Percentiles rank a stretch among this genome's conserved stretches.
Conservation (phyloP, 139 green algal genomes). For the Micromonas pusilla region DNA sequence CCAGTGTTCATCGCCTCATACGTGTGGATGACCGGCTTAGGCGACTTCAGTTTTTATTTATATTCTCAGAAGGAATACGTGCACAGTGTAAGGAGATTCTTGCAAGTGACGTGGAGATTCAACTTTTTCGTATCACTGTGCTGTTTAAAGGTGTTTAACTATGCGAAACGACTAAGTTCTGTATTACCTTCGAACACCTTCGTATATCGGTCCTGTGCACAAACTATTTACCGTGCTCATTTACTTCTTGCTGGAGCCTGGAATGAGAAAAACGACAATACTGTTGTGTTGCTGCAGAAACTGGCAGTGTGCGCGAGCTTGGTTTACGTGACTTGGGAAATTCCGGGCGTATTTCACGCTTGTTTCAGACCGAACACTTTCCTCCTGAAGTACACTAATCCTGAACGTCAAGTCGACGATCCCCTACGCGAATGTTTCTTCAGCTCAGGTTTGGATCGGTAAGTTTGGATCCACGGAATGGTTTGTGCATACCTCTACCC, state of each 20-base stretch:
- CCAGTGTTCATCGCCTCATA: conserved; percentile 93
- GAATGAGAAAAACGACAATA: conserved; percentile 1
- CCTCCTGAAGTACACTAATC: conserved; percentile 78
- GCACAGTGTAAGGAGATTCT: conserved; percentile 45
- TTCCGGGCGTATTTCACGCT: conserved; percentile 81
- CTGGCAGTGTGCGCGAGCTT: conserved; percentile 45
- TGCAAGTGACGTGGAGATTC: conserved; percentile 94
- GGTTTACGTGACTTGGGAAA: conserved; percentile 76
- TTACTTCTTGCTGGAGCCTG: conserved; percentile 48
- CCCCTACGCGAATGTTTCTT: conserved; percentile 81
- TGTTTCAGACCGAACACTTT: conserved; percentile 67
- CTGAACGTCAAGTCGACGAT: conserved; percentile 59
- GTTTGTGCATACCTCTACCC: conserved; percentile 78
- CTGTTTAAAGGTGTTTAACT: conserved; percentile 64
- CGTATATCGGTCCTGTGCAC: conserved; percentile 99
- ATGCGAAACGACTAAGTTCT: conserved; percentile 92
- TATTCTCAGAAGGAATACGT: conserved; percentile 74
- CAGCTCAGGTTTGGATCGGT: conserved; percentile 83
- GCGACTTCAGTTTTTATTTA: conserved; percentile 96
- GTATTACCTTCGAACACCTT: too few relatives aligned
- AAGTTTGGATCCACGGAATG: conserved; percentile 96
- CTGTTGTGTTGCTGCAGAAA: conserved; percentile 33
- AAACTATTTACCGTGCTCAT: conserved; percentile 92
- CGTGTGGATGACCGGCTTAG: conserved; percentile 98
- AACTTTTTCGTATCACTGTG: conserved; percentile 93